Conservation (phyloP, 2,329 filamentous ascomycete genomes). For the Colletotrichum siamense region DNA sequence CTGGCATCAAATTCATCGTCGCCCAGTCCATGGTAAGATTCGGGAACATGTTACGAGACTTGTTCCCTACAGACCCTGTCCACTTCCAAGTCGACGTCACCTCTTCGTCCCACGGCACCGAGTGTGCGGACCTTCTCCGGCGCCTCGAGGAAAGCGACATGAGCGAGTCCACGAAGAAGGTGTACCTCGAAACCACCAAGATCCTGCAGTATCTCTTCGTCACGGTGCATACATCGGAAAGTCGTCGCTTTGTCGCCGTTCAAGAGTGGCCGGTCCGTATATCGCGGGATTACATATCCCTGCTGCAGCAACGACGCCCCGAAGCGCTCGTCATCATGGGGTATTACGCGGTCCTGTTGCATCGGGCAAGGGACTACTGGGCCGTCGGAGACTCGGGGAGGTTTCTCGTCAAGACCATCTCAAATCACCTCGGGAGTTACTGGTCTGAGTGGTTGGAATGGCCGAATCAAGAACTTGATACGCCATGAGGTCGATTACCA, state of each 20-base stretch:
- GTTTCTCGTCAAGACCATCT: slow-evolving; percentile 26
- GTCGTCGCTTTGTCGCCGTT: slow-evolving; percentile 27
- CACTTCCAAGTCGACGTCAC: neutral
- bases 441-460: slow-evolving; percentile 30
- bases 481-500: neutral
- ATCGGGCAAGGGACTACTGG: slow-evolving; percentile 38
- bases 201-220: neutral
- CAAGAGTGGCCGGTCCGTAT: slow-evolving; percentile 39
- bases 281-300: slow-evolving; percentile 33
- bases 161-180: neutral
- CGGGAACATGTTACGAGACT: neutral
- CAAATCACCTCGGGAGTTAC: slow-evolving; percentile 23
- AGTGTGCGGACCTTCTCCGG: slow-evolving; percentile 31
- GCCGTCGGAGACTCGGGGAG: slow-evolving; percentile 29
- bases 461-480: slow-evolving; percentile 19
- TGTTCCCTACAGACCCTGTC: neutral
- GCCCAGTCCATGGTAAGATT: neutral
- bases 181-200: neutral
- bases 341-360: slow-evolving; percentile 45
- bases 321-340: slow-evolving; percentile 41
- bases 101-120: neutral
- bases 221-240: neutral
- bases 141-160: slow-evolving; percentile 18
- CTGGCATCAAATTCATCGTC: slow-evolving; percentile 44
- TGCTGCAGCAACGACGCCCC: neutral